Evolutionary conservation across 202 grass and related monocot species (phyloP).

Genomic region (Panicum hallii): DNA sequence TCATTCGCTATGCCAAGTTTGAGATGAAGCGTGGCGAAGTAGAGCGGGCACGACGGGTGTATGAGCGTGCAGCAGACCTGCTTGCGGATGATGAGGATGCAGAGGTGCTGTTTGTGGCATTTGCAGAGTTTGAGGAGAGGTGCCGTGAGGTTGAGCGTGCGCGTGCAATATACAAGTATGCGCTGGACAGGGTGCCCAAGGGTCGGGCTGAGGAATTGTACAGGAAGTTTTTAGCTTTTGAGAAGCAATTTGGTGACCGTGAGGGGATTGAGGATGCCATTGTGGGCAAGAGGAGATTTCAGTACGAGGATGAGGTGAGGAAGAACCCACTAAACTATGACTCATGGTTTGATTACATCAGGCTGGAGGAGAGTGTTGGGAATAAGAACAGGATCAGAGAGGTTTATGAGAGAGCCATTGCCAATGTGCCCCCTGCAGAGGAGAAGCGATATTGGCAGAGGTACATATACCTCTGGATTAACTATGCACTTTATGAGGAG

Average conservation of each 20-base stretch:
- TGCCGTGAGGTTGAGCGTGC: constrained; percentile 74
- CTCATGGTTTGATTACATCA: constrained; percentile 93
- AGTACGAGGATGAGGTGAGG: constrained; percentile 92
- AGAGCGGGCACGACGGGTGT: constrained; percentile 61
- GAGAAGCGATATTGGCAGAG: constrained; percentile 94
- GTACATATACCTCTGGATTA: constrained; percentile 89
- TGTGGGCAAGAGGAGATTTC: constrained; percentile 91
- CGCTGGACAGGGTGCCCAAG: constrained; percentile 78
- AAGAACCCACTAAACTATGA: constrained; percentile 92
- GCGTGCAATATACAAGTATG: constrained; percentile 77
- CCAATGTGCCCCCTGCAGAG: constrained; percentile 83
- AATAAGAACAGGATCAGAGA: constrained; percentile 77
- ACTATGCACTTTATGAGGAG: constrained; percentile 89
- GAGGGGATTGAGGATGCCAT: constrained; percentile 88
- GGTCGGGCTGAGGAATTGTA: constrained; percentile 80
- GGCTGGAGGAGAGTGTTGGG: constrained; percentile 82
- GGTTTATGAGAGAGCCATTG: constrained; percentile 84
- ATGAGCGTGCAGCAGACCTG: constrained; percentile 77
- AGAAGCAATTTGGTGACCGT: constrained; percentile 89
- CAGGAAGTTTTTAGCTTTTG: constrained; percentile 79
- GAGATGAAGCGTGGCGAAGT: constrained; percentile 87
- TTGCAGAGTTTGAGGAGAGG: constrained; percentile 89
- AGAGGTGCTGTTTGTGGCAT: constrained; percentile 74
- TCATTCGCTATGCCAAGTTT: constrained; percentile 87
- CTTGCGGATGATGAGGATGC: constrained; percentile 80